phyloP scores from a whole-genome alignment of 805 yeast species.

The Cyberlindnera americana region DNA sequence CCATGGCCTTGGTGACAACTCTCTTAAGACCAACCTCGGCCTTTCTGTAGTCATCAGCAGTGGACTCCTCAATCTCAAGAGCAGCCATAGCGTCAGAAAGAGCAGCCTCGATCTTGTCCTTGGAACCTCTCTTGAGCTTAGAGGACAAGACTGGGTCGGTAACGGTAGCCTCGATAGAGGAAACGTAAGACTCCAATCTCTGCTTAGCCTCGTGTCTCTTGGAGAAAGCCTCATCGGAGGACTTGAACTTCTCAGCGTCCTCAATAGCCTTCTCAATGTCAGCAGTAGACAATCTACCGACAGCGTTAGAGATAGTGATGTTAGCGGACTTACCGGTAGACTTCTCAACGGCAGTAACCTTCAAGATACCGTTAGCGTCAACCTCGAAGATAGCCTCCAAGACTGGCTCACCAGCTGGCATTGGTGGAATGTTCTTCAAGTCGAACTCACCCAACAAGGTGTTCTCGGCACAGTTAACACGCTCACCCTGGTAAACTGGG shows the following conservation, averaged over 20 bases:
- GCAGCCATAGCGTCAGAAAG: constrained; percentile 97
- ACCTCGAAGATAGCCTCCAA: constrained; percentile 98
- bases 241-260: constrained; percentile 99
- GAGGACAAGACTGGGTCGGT: constrained; percentile 98
- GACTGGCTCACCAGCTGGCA: constrained; percentile 99
- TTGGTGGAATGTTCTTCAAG: constrained; percentile 96
- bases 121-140: constrained; percentile 94
- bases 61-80: constrained; percentile 91
- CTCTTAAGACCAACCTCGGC: constrained; percentile 99
- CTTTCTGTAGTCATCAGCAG: constrained; percentile 97
- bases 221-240: constrained; percentile 98
- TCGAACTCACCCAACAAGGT: constrained; percentile 98
- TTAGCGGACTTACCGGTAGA: constrained; percentile 98
- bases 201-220: constrained; percentile 99
- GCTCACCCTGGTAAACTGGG: constrained; percentile 99
- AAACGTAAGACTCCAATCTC: constrained; percentile 97
- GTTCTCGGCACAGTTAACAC: constrained; percentile 98
- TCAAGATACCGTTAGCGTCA: constrained; percentile 99
- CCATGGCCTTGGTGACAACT: constrained; percentile 99
- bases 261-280: constrained; percentile 98
- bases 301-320: constrained; percentile 98
- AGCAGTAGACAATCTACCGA: constrained; percentile 94
- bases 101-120: constrained; percentile 97
- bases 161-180: constrained; percentile 91
- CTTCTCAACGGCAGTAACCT: constrained; percentile 98